Evolutionary conservation across 495 filamentous ascomycete species (phyloP).

Genomic region (Penicillium lividum): DNA sequence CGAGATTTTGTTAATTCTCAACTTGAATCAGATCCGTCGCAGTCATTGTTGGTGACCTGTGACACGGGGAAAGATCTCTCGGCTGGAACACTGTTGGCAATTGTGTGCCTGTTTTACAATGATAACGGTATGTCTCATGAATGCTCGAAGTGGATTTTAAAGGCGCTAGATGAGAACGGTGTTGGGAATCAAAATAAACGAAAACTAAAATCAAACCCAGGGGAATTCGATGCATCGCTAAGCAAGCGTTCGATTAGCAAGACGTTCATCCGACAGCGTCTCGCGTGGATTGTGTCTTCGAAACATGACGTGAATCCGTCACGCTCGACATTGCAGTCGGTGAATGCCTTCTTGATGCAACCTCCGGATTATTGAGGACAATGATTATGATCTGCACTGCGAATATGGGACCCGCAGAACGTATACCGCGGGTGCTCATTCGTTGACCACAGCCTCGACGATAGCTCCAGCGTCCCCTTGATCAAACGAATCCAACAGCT

Average conservation of each 20-base stretch:
- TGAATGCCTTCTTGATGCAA: constrained; percentile 85
- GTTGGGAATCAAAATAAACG: constrained; percentile 20
- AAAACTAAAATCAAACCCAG: constrained; percentile 23
- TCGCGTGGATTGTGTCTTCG: constrained; percentile 75
- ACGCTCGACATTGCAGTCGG: constrained; percentile 76
- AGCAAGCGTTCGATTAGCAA: constrained; percentile 59
- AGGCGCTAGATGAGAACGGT: constrained; percentile 26
- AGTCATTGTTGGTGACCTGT: constrained; percentile 57
- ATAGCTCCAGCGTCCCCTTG: constrained; percentile 57
- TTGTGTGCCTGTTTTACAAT: constrained; percentile 63
- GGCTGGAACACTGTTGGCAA: constrained; percentile 58
- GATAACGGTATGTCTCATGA: constrained; percentile 48
- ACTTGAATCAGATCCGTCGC: constrained; percentile 30
- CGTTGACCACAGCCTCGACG: constrained; percentile 53
- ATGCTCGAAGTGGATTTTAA: constrained; percentile 11
- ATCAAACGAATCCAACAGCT: constrained; percentile 63
- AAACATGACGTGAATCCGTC: constrained; percentile 77
- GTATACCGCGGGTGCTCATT: constrained; percentile 24
- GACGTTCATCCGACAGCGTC: constrained; percentile 68
- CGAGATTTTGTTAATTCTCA: constrained; percentile 47
- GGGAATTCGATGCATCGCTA: constrained; percentile 31
- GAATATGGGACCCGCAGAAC: background rate
- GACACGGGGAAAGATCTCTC: constrained; percentile 66
- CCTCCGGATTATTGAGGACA: constrained; percentile 37
- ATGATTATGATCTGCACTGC: background rate